A percentile compares a stretch with the other conserved stretches of the same genome.
These are phyloP conservation scores for Ceratobasidium sp. DNA, from an alignment of 1,284 basidiomycete species.

Conservation along the genomic window DNA sequence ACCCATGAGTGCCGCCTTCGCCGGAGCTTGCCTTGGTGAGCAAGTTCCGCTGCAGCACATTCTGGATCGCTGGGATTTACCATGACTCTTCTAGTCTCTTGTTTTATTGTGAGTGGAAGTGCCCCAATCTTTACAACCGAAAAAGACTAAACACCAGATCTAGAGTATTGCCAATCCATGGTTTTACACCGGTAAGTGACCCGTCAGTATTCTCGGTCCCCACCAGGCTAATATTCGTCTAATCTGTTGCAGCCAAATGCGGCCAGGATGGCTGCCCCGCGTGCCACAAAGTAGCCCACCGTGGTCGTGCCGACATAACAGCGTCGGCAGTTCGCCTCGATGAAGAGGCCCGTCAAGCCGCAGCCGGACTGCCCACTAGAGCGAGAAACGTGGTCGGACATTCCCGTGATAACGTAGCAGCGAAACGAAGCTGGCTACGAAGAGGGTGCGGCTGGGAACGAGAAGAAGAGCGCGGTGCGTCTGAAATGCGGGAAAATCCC, in stretches of 20 bases:
- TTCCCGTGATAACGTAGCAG: background rate
- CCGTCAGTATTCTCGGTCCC: background rate
- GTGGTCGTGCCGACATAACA: conserved; percentile 1
- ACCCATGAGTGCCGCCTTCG: conserved; percentile 8
- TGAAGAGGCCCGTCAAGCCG: background rate
- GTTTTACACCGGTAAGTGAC: conserved; percentile 26
- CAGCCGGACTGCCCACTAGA: background rate
- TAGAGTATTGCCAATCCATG: conserved; percentile 34
- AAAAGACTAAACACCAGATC: background rate
- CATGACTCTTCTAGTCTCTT: conserved; percentile 6
- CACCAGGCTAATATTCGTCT: background rate
- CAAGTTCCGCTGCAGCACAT: background rate
- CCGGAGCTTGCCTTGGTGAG: conserved; percentile 31
- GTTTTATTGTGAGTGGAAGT: conserved; percentile 28
- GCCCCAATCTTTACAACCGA: background rate
- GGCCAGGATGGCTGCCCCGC: conserved; percentile 20
- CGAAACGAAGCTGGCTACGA: background rate
- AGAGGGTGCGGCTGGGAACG: background rate
- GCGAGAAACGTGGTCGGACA: background rate
- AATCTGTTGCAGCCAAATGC: background rate
- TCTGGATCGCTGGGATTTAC: background rate
- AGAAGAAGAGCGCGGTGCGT: background rate
- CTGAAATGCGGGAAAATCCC: conserved; percentile 1
- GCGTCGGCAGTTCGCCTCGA: background rate
- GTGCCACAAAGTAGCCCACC: conserved; percentile 11